phyloP scores from a whole-genome alignment of 2,329 filamentous ascomycete genomes.

The Teratosphaeriaceae sp. region DNA sequence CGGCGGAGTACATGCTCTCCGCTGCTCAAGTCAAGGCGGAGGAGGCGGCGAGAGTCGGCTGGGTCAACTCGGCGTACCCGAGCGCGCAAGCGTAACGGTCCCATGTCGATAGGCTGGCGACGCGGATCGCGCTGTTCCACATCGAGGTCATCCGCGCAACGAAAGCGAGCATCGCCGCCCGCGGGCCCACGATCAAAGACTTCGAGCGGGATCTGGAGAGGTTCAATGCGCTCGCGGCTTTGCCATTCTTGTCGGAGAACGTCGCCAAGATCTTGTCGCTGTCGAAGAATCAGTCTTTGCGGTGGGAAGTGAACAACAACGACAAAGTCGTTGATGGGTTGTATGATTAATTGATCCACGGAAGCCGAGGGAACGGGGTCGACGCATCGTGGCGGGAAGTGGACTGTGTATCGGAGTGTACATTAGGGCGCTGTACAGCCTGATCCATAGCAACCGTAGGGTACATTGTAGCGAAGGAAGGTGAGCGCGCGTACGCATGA shows the following conservation, averaged over 20 bases:
- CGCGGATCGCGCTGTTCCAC: not conserved
- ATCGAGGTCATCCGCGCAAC: not conserved
- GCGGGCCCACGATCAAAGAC: not conserved
- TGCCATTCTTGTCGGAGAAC: not conserved
- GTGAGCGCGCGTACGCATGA: too few species aligned
- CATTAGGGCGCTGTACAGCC: too few species aligned
- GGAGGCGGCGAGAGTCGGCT: not conserved
- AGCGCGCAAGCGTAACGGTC: not conserved
- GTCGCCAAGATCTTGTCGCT: not conserved
- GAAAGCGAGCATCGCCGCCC: not conserved
- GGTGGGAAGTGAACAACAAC: slow-evolving; percentile 1
- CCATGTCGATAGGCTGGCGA: not conserved
- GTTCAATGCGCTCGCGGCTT: not conserved
- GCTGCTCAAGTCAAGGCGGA: not conserved
- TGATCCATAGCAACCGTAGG: too few species aligned
- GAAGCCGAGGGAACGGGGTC: too few species aligned
- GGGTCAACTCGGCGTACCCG: not conserved
- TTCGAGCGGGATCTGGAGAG: not conserved
- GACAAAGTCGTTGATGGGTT: not conserved
- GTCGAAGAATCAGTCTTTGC: not conserved
- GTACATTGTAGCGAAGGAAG: too few species aligned
- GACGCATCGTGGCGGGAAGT: too few species aligned
- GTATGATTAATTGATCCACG: too few species aligned
- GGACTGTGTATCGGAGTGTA: too few species aligned
- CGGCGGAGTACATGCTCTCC: not conserved